Evolutionary conservation across 1,284 basidiomycete genomes (phyloP).

Genomic region (Hymenochaete sp.): DNA sequence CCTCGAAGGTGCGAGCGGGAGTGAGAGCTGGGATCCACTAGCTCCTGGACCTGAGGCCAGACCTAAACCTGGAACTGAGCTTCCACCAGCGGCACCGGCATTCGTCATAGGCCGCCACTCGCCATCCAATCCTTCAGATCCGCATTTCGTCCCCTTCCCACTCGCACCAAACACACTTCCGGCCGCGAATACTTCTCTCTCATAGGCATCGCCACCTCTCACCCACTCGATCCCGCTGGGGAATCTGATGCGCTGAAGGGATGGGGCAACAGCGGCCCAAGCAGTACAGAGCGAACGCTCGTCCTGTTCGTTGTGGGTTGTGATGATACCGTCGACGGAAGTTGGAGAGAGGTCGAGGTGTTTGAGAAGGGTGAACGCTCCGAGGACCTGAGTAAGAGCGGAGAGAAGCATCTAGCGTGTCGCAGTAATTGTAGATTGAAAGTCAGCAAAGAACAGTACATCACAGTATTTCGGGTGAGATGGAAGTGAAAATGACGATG

Average conservation of each 20-base stretch:
- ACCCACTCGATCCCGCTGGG: constrained; percentile 43
- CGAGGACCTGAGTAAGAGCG: constrained; percentile 32
- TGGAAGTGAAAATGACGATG: constrained; percentile 5
- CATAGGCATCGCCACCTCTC: too few relatives aligned
- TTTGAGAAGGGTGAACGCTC: constrained; percentile 28
- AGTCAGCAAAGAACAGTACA: neutral
- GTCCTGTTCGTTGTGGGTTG: constrained; percentile 34
- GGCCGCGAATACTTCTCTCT: too few relatives aligned
- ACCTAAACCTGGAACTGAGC: too few relatives aligned
- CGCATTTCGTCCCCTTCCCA: neutral
- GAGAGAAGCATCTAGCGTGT: constrained; percentile 27
- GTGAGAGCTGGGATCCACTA: too few relatives aligned
- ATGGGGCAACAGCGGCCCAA: constrained; percentile 47
- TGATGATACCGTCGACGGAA: constrained; percentile 34
- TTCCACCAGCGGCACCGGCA: neutral
- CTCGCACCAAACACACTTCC: neutral
- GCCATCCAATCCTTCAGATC: too few relatives aligned
- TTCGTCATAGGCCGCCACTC: constrained; percentile 1
- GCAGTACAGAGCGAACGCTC: constrained; percentile 44
- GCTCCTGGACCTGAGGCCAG: too few relatives aligned
- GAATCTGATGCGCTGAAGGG: constrained; percentile 45
- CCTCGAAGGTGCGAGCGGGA: too few relatives aligned
- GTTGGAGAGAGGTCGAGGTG: constrained; percentile 52
- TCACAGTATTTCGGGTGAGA: neutral
- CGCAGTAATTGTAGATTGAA: constrained; percentile 21